A percentile compares a stretch with the other conserved stretches of the same genome.
phyloP scores from a whole-genome alignment of 805 yeast species.

The Saccharomycopsis vini region DNA sequence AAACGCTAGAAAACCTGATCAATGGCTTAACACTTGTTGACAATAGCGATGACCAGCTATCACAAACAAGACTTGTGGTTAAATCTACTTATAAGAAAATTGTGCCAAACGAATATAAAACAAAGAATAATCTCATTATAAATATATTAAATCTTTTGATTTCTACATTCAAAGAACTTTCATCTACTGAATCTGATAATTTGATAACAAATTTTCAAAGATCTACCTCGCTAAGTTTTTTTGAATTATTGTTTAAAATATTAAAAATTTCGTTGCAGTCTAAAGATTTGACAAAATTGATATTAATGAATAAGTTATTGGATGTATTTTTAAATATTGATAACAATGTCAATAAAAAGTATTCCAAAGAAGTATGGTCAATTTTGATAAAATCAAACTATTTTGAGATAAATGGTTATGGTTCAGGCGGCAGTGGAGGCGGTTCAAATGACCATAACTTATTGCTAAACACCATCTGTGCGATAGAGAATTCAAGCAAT shows the following conservation, averaged over 20 bases:
- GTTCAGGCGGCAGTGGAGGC: constrained; percentile 1
- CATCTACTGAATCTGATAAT: constrained; percentile 1
- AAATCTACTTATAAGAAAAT: neutral
- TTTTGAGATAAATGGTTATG: constrained; percentile 33
- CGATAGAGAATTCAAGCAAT: constrained; percentile 64
- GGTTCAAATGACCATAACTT: constrained; percentile 27
- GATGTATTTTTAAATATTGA: constrained; percentile 23
- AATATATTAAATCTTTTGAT: constrained; percentile 8
- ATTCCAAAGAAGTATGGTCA: constrained; percentile 71
- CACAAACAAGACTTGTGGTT: neutral
- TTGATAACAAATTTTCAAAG: constrained; percentile 9
- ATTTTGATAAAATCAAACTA: constrained; percentile 60
- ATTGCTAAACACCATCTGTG: constrained; percentile 52
- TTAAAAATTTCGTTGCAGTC: constrained; percentile 7
- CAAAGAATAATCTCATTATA: neutral
- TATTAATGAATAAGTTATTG: constrained; percentile 11
- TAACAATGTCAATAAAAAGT: constrained; percentile 33
- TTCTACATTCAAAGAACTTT: neutral
- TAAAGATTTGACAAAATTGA: constrained; percentile 5
- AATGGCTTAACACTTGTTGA: constrained; percentile 28
- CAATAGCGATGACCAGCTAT: no score
- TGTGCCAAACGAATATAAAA: constrained; percentile 22
- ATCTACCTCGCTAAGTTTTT: constrained; percentile 20
- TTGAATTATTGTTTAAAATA: constrained; percentile 15
- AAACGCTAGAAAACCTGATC: constrained; percentile 57